These are phyloP conservation scores for Ophiostoma pallidulum DNA, from an alignment of 2,329 filamentous ascomycete genomes.

Conservation along the genomic window DNA sequence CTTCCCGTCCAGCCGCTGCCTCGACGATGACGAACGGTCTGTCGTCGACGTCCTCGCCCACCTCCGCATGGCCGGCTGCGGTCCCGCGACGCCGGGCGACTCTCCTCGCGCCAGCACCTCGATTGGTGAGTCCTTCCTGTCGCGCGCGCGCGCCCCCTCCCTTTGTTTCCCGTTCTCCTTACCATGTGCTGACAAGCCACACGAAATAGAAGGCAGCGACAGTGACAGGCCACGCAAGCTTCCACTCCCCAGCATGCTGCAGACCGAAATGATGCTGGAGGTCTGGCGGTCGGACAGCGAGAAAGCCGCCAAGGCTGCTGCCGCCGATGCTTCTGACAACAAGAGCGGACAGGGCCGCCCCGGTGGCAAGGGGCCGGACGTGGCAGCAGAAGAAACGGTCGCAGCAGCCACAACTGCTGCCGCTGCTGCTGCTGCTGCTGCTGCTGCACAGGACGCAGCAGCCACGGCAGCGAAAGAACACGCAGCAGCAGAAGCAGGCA, in stretches of 20 bases:
- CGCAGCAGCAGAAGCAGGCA: no score
- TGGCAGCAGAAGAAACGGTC: no score
- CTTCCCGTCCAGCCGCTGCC: slow-evolving; percentile 4
- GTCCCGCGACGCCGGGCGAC: background rate
- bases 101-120: background rate
- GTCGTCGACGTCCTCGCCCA: slow-evolving; percentile 14
- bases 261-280: slow-evolving; percentile 15
- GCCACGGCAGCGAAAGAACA: no score
- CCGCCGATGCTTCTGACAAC: no score
- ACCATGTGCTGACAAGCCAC: background rate
- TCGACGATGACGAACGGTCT: slow-evolving; percentile 14
- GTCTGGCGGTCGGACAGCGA: slow-evolving; percentile 12
- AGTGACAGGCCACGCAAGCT: slow-evolving; percentile 5
- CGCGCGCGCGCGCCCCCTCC: no score
- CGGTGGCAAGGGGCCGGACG: background rate
- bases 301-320: background rate
- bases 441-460: no score
- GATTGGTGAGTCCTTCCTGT: background rate
- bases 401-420: no score
- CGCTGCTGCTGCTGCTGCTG: no score
- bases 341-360: background rate
- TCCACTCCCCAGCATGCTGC: slow-evolving; percentile 15
- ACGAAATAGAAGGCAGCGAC: background rate
- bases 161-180: background rate
- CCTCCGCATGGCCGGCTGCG: slow-evolving; percentile 9